Evolutionary conservation across 176 grass and related monocot genomes (phyloP).

Genomic region (Oryza meyeriana): DNA sequence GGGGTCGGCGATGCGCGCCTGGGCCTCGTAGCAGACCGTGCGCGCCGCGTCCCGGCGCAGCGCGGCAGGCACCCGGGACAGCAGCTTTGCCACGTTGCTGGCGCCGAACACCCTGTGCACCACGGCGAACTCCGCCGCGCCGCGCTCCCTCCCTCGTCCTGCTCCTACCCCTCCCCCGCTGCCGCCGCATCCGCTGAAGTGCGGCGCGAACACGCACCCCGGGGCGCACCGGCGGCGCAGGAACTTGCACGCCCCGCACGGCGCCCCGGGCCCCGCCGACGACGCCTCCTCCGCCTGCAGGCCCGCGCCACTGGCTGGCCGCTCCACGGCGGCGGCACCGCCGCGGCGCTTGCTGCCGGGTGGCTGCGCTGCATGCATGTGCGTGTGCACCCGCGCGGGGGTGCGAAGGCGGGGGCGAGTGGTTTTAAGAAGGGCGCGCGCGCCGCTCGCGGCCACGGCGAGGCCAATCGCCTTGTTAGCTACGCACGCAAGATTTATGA

Average conservation of each 20-base stretch:
- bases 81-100: constrained; percentile 85
- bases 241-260: constrained; percentile 95
- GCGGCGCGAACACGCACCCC: constrained; percentile 71
- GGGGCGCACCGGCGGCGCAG: constrained; percentile 72
- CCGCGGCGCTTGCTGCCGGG: constrained; percentile 21
- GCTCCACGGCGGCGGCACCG: neutral
- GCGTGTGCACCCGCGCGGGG: neutral
- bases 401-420: neutral
- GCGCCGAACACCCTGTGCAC: constrained; percentile 82
- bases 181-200: constrained; percentile 43
- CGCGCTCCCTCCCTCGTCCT: constrained; percentile 11
- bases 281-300: neutral
- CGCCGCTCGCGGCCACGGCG: neutral
- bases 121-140: constrained; percentile 55
- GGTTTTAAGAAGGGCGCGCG: neutral
- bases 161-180: neutral
- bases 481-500: constrained; percentile 58
- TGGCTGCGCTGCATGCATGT: constrained; percentile 22
- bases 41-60: constrained; percentile 49
- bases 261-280: constrained; percentile 26
- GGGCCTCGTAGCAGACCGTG: constrained; percentile 82
- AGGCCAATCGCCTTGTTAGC: neutral
- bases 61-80: constrained; percentile 49
- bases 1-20: constrained; percentile 74
- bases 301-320: neutral